Evolutionary conservation across 176 grass and related monocot genomes (phyloP).

Genomic region (Carex scoparia): DNA sequence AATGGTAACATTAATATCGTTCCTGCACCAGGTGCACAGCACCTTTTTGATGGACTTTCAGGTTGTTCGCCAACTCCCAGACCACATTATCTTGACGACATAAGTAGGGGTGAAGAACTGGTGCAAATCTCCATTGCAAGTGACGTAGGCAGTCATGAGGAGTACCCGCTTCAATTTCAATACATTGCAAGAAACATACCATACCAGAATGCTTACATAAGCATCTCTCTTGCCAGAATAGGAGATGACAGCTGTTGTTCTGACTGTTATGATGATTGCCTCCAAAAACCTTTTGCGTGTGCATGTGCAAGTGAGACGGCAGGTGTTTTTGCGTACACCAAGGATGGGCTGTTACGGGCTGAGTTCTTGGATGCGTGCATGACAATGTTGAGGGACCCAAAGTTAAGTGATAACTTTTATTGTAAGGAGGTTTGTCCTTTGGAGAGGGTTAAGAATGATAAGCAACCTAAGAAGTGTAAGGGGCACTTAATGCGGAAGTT

Average conservation of each 20-base stretch:
- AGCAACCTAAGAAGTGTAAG: constrained; percentile 60
- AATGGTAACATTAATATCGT: constrained; percentile 27
- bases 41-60: constrained; percentile 22
- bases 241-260: constrained; percentile 79
- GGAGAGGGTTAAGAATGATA: constrained; percentile 43
- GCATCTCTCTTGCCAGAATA: constrained; percentile 68
- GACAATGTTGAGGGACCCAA: constrained; percentile 35
- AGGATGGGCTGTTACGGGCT: constrained; percentile 45
- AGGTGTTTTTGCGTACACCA: constrained; percentile 73
- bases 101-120: constrained; percentile 72
- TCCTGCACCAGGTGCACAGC: constrained; percentile 21
- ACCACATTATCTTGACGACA: constrained; percentile 65
- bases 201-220: constrained; percentile 59
- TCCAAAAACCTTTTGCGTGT: constrained; percentile 52
- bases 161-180: constrained; percentile 55
- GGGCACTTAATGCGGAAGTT: constrained; percentile 67
- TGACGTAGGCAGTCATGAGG: constrained; percentile 24
- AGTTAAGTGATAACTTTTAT: constrained; percentile 23
- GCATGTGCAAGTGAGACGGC: constrained; percentile 70
- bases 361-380: constrained; percentile 56
- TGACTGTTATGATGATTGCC: constrained; percentile 61
- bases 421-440: constrained; percentile 58
- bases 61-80: constrained; percentile 17
- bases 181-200: constrained; percentile 68
- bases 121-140: constrained; percentile 52